These are phyloP conservation scores for Protomyces inundatus DNA, from an alignment of 1,139 yeast species.

Conservation along the genomic window DNA sequence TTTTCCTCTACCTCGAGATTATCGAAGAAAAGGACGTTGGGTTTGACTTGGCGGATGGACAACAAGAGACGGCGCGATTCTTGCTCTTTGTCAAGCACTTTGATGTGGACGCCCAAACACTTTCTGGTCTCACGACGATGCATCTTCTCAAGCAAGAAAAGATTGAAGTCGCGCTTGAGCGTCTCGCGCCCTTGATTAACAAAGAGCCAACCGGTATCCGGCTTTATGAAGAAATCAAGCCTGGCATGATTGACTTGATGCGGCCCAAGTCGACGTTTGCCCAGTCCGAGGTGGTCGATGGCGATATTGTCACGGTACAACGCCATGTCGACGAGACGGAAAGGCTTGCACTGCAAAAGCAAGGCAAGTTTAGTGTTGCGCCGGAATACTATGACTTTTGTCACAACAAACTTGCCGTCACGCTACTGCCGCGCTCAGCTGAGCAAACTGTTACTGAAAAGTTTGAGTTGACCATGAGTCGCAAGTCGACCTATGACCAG, in stretches of 20 bases:
- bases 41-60: constrained; percentile 11
- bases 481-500: constrained; percentile 53
- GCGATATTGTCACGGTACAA: constrained; percentile 72
- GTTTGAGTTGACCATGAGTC: constrained; percentile 67
- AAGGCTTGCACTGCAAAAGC: constrained; percentile 25
- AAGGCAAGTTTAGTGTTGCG: constrained; percentile 39
- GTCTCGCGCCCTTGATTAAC: constrained; percentile 48
- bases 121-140: constrained; percentile 62
- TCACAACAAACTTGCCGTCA: constrained; percentile 60
- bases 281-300: constrained; percentile 63
- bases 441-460: constrained; percentile 38
- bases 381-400: constrained; percentile 59
- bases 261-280: constrained; percentile 47
- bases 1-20: constrained; percentile 25
- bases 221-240: constrained; percentile 66
- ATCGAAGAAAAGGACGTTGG: constrained; percentile 15
- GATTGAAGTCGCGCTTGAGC: constrained; percentile 46
- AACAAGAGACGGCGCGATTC: constrained; percentile 33
- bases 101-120: constrained; percentile 52
- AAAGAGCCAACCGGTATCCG: constrained; percentile 43
- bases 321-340: constrained; percentile 35
- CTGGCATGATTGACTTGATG: constrained; percentile 54
- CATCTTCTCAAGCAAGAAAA: constrained; percentile 50
- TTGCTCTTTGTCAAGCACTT: constrained; percentile 65
- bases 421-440: constrained; percentile 48